Base-by-base conservation (phyloP, 1,139 yeast species). In the Saccharomyces hybrid region DNA sequence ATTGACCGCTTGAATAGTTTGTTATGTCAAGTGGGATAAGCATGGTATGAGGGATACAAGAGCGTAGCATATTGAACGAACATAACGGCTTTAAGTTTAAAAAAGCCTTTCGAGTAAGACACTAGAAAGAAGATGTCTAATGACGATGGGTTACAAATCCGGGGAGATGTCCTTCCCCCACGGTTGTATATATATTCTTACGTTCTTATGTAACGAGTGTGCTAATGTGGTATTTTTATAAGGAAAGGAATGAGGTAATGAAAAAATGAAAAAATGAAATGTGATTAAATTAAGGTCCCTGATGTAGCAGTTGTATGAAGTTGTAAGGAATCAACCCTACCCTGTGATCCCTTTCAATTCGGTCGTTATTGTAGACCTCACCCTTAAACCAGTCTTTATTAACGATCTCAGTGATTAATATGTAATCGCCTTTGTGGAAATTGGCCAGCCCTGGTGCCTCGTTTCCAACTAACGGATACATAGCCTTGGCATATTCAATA, bases 381-480 rank as follows among this genome's bases (percentile, higher is more conserved):
- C 71, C 71, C 47, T 60, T 61, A 51, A 55, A 67, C 71, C 71
- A 68, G 52, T 68, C 71, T 9, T 65, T 57, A 53, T 66, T 67
- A 9, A 68, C 61, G 6, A 59, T 56, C 49, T 67, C 68, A 1
- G 70, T 68, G 4, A 68, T 56, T 19, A 68, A 58, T 16, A 68
- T 51, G 53, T 66, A 66, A 51, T 68, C 71, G 32, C 65, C 66
- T 38, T 61, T 62, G 9, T 64, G 63, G 51, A 68, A 67, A 49
- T 65, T 61, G 6, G 64, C 63, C 19, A 68, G 56, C 48, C 63
- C 67, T 24, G 65, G 59, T 7, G 68, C 67, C 46, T 60, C 61
- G 51, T 65, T 63, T 32, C 66, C 67, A 28, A 61, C 42, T 34
- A 63, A 55, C 9, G 70, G 67, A 56, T 65, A 67, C 12, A 64